Base-by-base conservation (phyloP, 2,329 filamentous ascomycete species). In the Talaromyces piceae region DNA sequence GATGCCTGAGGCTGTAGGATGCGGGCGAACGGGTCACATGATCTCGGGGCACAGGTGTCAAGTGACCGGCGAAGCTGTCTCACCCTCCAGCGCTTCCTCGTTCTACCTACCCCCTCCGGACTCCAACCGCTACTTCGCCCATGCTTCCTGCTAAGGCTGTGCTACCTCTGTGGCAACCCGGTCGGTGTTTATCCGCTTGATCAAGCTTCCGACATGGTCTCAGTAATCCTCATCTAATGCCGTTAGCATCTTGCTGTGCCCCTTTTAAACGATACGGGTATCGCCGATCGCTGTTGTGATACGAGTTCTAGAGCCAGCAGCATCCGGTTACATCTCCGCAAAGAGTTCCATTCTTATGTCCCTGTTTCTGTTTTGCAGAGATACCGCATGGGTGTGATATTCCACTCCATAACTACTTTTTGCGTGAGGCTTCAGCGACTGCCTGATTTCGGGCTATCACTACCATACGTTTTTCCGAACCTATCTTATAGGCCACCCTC, bases 1-100 rank as follows among this genome's bases (percentile, higher is more conserved):
- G 13, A 3, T 51, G 44, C 49, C 49, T 51, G 20, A 51, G 49
- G 49, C 49, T 9, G 13, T 7, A 4, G 12, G 7, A 5, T 2
- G n/a, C n/a, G n/a, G n/a, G n/a, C 13, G 2, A 43, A n/a, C 22
- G 13, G 13, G 22, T 46, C 45, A 46, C 45, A 31, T 31, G 45
- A 45, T 16, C 43, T 45, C 26, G 28, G 43, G 1, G n/a, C 26
- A 20, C 28, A 47, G 9, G n/a, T 22, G 8, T n/a, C n/a, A n/a
- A n/a, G n/a, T n/a, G n/a, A n/a, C n/a, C 30, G 6, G 13, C 20
- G 5, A 33, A 37, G 5, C 30, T 2, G 4, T 22, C 22, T 39
- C n/a, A 7, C 46, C 22, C 11, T 27, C 33, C 23, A 48, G 4
- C 46, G 18, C 33, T n/a, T n/a, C n/a, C n/a, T n/a, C n/a, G n/a